A percentile compares a stretch with the other conserved stretches of the same genome.
Conservation (phyloP, 1,284 basidiomycete genomes). For the Mycena citricolor region DNA sequence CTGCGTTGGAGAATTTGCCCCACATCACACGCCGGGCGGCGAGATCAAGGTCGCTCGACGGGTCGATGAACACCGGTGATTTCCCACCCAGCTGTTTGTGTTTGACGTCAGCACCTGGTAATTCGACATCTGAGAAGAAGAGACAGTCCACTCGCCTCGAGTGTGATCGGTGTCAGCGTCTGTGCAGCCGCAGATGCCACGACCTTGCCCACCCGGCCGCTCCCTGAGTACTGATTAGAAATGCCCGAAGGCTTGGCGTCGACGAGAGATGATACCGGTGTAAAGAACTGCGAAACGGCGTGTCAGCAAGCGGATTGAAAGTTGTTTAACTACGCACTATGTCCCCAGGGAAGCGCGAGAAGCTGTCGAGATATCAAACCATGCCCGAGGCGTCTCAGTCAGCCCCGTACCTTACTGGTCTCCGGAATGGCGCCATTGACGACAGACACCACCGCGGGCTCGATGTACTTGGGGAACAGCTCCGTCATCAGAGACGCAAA, state of each 20-base stretch:
- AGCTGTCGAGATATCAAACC: constrained; percentile 40
- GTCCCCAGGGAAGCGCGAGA: constrained; percentile 82
- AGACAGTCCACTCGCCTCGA: too few relatives aligned
- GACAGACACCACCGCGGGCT: constrained; percentile 66
- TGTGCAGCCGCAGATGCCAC: constrained; percentile 69
- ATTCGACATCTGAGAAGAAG: too few relatives aligned
- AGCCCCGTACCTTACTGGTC: constrained; percentile 56
- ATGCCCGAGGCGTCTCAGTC: too few relatives aligned
- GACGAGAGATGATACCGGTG: too few relatives aligned
- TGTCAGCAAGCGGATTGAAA: constrained; percentile 1
- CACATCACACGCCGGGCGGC: constrained; percentile 69
- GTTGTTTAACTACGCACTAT: constrained; percentile 54
- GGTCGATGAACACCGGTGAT: constrained; percentile 79
- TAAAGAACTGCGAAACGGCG: constrained; percentile 9
- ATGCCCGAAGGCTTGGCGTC: neutral
- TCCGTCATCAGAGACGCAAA: constrained; percentile 69
- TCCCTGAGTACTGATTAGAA: constrained; percentile 48
- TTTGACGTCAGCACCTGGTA: too few relatives aligned
- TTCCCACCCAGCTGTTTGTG: constrained; percentile 57
- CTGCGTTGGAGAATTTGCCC: constrained; percentile 77
- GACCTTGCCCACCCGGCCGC: constrained; percentile 57
- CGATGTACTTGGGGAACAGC: constrained; percentile 80
- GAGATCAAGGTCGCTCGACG: constrained; percentile 57
- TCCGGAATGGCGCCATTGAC: constrained; percentile 78
- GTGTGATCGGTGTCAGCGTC: constrained; percentile 70